A percentile compares a stretch with the other conserved stretches of the same genome.
phyloP scores from a whole-genome alignment of 371 early-diverging fungal genomes.

The Parasitella parasitica region DNA sequence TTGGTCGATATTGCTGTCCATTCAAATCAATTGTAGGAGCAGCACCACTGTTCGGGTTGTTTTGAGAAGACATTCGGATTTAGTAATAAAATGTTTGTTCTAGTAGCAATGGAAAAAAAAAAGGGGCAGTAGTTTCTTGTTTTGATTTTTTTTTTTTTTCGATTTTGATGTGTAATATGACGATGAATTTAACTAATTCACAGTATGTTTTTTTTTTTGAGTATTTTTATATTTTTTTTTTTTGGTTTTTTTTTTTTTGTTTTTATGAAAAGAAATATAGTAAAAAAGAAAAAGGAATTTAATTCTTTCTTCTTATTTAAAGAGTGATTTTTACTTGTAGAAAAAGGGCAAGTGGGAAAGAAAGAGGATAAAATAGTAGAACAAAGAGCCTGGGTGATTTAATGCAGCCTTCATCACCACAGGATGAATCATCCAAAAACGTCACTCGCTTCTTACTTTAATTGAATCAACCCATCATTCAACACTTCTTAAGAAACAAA shows the following conservation, averaged over 20 bases:
- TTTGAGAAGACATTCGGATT: not conserved
- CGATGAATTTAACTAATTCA: not conserved
- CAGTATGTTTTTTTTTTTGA: not conserved
- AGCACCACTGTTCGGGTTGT: not conserved
- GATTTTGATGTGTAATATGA: not conserved
- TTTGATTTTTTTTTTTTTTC: not conserved
- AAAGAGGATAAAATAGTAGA: not conserved
- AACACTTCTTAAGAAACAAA: not conserved
- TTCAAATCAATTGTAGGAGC: not conserved
- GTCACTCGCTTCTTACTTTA: not conserved
- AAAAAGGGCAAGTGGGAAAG: not conserved
- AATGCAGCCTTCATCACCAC: not conserved
- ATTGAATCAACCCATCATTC: not conserved
- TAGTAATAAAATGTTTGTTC: not conserved
- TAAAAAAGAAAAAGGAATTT: slow-evolving; percentile 1
- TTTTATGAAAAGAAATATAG: not conserved
- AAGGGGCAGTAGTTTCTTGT: not conserved
- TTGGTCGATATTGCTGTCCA: not conserved
- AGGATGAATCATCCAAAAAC: not conserved
- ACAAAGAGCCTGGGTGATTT: not conserved
- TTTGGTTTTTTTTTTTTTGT: slow-evolving; percentile 2
- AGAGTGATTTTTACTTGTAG: not conserved
- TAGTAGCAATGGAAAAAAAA: not conserved
- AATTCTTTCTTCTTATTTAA: not conserved
- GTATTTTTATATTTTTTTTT: not conserved